Evolutionary conservation across 75 land plant genomes (phyloP).

Genomic region (Cunninghamia lanceolata): DNA sequence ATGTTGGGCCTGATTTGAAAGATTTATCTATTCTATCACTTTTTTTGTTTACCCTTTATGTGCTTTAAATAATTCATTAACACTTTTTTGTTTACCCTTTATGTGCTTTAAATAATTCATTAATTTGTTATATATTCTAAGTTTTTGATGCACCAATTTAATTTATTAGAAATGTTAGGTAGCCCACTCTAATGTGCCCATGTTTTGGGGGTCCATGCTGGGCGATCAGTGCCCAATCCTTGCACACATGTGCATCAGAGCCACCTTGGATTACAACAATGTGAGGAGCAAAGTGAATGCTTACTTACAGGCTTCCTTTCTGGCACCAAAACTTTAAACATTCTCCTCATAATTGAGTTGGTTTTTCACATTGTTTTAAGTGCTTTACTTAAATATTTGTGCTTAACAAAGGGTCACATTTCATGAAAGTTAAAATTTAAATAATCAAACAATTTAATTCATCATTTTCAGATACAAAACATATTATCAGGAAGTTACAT

Average conservation of each 20-base stretch:
- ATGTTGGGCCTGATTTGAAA: too few species aligned
- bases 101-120: too few species aligned
- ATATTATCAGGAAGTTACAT: not conserved
- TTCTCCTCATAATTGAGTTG: not conserved
- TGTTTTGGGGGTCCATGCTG: not conserved
- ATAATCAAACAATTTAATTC: not conserved
- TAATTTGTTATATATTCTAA: not conserved
- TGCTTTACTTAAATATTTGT: not conserved
- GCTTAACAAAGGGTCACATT: not conserved
- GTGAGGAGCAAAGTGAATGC: not conserved
- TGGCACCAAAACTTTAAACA: not conserved
- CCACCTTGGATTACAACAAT: not conserved
- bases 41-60: too few species aligned
- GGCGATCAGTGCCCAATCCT: not conserved
- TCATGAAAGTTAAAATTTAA: not conserved
- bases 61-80: too few species aligned
- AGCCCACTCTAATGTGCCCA: not conserved
- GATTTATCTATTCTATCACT: too few species aligned
- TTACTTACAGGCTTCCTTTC: not conserved
- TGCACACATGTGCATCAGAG: not conserved
- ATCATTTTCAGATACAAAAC: not conserved
- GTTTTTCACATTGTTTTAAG: not conserved
- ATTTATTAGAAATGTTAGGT: not conserved
- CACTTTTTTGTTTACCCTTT: not conserved
- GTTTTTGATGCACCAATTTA: not conserved